These are phyloP conservation scores for Amanita jacksonii DNA, from an alignment of 768 basidiomycete genomes.

Conservation along the genomic window DNA sequence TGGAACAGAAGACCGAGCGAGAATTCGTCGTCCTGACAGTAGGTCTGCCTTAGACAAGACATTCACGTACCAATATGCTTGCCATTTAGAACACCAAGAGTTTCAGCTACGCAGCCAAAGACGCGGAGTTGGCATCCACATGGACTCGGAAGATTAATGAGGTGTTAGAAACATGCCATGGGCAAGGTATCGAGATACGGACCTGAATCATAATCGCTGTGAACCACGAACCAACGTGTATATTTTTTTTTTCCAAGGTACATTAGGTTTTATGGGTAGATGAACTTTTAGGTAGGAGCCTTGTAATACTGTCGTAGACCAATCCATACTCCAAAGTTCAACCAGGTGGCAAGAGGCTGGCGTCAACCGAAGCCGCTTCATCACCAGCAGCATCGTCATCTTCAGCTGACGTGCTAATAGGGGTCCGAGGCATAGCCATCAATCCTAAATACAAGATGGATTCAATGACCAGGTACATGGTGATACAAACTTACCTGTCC, in stretches of 20 bases:
- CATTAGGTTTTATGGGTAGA: neutral
- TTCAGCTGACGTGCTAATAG: conserved; percentile 56
- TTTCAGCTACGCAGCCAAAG: conserved; percentile 32
- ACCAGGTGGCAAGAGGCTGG: conserved; percentile 90
- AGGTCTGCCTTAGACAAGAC: conserved; percentile 13
- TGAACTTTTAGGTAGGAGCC: neutral
- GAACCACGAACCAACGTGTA: too few species aligned
- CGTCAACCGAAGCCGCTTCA: conserved; percentile 66
- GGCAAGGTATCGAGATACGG: conserved; percentile 13
- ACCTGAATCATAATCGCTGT: conserved; percentile 11
- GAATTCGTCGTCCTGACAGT: conserved; percentile 58
- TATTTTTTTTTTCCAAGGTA: conserved; percentile 1
- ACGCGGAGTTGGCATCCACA: conserved; percentile 20
- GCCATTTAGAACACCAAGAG: conserved; percentile 34
- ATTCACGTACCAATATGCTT: neutral
- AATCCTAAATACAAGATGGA: conserved; percentile 41
- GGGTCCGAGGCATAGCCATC: conserved; percentile 98
- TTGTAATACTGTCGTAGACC: conserved; percentile 2
- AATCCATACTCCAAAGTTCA: conserved; percentile 26
- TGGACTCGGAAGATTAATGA: conserved; percentile 34
- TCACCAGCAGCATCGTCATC: conserved; percentile 37
- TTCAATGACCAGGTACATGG: conserved; percentile 2
- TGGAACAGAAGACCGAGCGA: conserved; percentile 43
- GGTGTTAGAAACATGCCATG: conserved; percentile 14
- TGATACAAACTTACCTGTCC: conserved; percentile 59